Percentiles rank a stretch among this genome's conserved stretches.
Evolutionary conservation across 805 yeast species (phyloP).

Genomic region (Nakazawaea pomicola): DNA sequence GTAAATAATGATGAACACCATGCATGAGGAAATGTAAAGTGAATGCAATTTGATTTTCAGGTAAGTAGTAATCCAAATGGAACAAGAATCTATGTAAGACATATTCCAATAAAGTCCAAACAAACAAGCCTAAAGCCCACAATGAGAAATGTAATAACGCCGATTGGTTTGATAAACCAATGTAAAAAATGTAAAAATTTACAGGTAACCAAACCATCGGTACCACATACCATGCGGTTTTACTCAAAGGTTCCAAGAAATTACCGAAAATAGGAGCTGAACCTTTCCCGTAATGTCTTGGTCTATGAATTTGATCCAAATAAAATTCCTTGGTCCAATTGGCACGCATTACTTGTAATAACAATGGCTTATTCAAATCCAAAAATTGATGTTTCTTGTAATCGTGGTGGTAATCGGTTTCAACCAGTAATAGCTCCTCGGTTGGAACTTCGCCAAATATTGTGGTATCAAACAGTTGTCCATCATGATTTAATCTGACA

Average conservation of each 20-base stretch:
- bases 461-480: conserved; percentile 42
- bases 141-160: conserved; percentile 43
- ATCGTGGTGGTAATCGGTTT: conserved; percentile 75
- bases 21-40: conserved; percentile 87
- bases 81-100: conserved; percentile 83
- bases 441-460: conserved; percentile 63
- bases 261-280: conserved; percentile 96
- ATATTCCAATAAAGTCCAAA: conserved; percentile 94
- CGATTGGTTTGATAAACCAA: conserved; percentile 51
- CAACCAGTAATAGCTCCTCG: conserved; percentile 65
- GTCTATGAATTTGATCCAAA: conserved; percentile 94
- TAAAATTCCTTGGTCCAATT: conserved; percentile 84
- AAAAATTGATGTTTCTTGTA: conserved; percentile 74
- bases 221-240: conserved; percentile 93
- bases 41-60: conserved; percentile 69
- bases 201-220: conserved; percentile 87
- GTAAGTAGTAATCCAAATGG: conserved; percentile 86
- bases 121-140: conserved; percentile 76
- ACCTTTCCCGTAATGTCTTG: conserved; percentile 96
- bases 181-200: conserved; percentile 55
- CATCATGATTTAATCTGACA: conserved; percentile 39
- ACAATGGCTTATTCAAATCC: conserved; percentile 77
- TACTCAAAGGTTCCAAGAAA: conserved; percentile 83
- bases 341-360: conserved; percentile 73
- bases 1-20: conserved; percentile 95